phyloP scores from a whole-genome alignment of 805 yeast species.

The Candida tammaniensis region DNA sequence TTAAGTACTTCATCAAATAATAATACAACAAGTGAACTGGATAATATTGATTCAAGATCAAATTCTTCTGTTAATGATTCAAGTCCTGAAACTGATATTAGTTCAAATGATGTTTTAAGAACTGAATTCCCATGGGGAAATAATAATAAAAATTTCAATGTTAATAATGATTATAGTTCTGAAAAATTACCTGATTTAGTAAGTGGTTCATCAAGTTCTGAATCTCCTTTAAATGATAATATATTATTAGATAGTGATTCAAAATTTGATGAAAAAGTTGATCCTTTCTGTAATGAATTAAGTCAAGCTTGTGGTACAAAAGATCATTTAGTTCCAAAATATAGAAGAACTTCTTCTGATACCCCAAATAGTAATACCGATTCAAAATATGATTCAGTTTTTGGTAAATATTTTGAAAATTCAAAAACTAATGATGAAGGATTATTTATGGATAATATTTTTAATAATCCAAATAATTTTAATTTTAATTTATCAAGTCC shows the following conservation, averaged over 20 bases:
- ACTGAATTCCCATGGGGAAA: slow-evolving; percentile 11
- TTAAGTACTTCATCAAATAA: slow-evolving; percentile 12
- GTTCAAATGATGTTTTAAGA: slow-evolving; percentile 5
- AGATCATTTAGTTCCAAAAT: slow-evolving; percentile 62
- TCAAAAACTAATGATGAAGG: slow-evolving; percentile 1
- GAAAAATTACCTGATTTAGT: slow-evolving; percentile 33
- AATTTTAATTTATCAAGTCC: slow-evolving; percentile 11
- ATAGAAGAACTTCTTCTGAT: slow-evolving; percentile 14
- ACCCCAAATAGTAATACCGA: background rate
- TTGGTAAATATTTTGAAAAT: slow-evolving; percentile 6
- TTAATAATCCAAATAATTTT: slow-evolving; percentile 13
- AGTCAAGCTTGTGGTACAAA: slow-evolving; percentile 81
- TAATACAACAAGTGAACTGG: slow-evolving; percentile 6
- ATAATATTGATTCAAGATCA: slow-evolving; percentile 13
- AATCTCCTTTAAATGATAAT: slow-evolving; percentile 39
- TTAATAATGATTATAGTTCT: slow-evolving; percentile 2
- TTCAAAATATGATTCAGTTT: slow-evolving; percentile 2
- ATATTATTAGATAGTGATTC: slow-evolving; percentile 33
- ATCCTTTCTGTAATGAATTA: slow-evolving; percentile 73
- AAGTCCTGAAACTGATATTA: slow-evolving; percentile 16
- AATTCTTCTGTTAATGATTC: slow-evolving; percentile 12
- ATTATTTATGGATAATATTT: slow-evolving; percentile 9
- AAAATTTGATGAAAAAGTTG: slow-evolving; percentile 63
- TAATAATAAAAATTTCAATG: background rate
- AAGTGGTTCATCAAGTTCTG: slow-evolving; percentile 33